Evolutionary conservation across 2,329 filamentous ascomycete genomes (phyloP), one percentile per base, ranked within the genome.

Genomic region (Colletotrichum liriopes): DNA sequence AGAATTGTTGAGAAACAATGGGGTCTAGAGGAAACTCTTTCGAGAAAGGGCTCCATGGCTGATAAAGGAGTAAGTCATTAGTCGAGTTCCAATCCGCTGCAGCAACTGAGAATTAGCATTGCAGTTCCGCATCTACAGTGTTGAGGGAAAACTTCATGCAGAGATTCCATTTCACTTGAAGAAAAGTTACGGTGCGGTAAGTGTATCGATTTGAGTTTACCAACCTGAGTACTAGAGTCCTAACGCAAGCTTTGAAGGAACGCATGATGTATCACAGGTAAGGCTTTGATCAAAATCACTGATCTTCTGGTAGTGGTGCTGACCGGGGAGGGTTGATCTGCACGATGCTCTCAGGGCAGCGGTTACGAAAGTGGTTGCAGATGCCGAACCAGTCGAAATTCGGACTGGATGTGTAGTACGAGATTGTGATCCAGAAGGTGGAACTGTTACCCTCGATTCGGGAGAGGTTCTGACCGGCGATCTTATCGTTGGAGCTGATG

Each of bases 381-480:
- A 73, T n/a, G 78, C 79, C 5, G 56, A 63, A 1, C 76, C 80
- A 1, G 81, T 74, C 0, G 49, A 67, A 11, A 77, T 82, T 1
- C 74, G 74, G 11, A 79, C 78, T 2, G 77, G 77, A 2, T 52
- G 69, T n/a, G 49, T 64, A 0, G 81, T 81, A 0, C 63, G 58
- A 8, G 79, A 82, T 2, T 87, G 84, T 71, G 86, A 88, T 72
- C 77, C 82, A 0, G 83, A 84, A 0, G 66, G 54, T 1, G 80
- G 81, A 0, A 74, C 59, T 4, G 79, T 83, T 6, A 77, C 75
- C 12, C 79, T 84, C 8, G 78, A 79, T 29, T 77, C 78, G 56
- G 83, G 82, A 20, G 76, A 78, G 47, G 72, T 60, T 3, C 51
- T 78, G 1, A 39, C 23, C 2, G 80, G 76, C n/a, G 80, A 83